Base-by-base conservation (phyloP, 805 yeast species). In the Candida insectorum region DNA sequence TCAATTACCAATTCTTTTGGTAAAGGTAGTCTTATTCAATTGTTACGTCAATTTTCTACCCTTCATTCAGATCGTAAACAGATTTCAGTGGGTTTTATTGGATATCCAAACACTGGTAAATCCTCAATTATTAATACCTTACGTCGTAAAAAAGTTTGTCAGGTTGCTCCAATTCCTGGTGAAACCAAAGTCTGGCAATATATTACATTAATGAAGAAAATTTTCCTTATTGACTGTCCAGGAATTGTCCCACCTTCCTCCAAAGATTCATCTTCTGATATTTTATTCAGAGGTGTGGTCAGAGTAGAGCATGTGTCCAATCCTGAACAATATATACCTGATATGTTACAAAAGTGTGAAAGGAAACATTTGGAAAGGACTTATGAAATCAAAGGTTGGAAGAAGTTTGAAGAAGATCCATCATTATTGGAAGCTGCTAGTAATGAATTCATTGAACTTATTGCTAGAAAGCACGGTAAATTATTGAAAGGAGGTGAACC, bases 161-260 rank as follows among this genome's bases (percentile, higher is more conserved):
- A 75, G 28, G 97, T 91, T 30, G 98, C 98, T 2, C 98, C 98
- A 30, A 88, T 91, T 51, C 98, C 98, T 19, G 98, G 98, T 59
- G 98, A 91, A 58, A 91, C 98, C 22, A 91, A 91, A 62, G 97
- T 91, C 28, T 91, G 98, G 98, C 98, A 91, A 69, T 91, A 91
- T 67, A 89, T 91, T 51, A 89, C 98, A 4, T 71, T 91, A 50
- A 91, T 93, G 97, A 91, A 91, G 71, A 77, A 91, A 46, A 91
- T 91, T 33, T 91, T 89, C 63, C 69, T 91, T 51, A 93, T 91
- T 52, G 98, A 91, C 65, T 93, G 98, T 71, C 98, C 98, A 2
- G 98, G 98, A 64, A 91, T 91, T 54, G 98, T 91, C 14, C 98
- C 98, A 7, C 98, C 98, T 17, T 84, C 94, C 12, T 57, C 79